phyloP scores from a whole-genome alignment of 2,329 filamentous ascomycete genomes.

The Fusarium denticulatum region DNA sequence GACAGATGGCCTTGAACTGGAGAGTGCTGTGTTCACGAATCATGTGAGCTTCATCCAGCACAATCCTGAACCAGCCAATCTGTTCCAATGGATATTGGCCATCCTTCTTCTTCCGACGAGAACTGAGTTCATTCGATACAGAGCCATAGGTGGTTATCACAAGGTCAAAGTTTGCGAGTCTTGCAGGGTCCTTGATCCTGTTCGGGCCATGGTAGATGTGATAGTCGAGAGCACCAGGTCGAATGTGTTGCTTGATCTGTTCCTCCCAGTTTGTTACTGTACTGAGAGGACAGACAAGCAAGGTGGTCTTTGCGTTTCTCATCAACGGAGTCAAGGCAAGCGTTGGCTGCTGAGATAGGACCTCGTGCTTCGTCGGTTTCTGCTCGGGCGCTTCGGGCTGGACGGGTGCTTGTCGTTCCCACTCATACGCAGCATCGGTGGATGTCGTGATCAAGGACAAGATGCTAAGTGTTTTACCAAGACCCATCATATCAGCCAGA shows the following conservation, averaged over 20 bases:
- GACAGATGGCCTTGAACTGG: constrained; percentile 86
- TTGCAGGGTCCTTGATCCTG: constrained; percentile 73
- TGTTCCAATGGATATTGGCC: constrained; percentile 74
- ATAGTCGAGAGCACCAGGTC: constrained; percentile 70
- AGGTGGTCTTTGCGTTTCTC: constrained; percentile 79
- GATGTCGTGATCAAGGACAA: constrained; percentile 79
- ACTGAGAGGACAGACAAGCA: constrained; percentile 89
- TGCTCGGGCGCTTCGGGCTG: constrained; percentile 58
- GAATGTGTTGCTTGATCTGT: constrained; percentile 86
- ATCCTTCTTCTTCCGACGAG: constrained; percentile 68
- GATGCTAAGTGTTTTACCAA: constrained; percentile 89
- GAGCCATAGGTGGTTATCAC: constrained; percentile 95
- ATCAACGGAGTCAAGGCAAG: constrained; percentile 63
- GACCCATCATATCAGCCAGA: constrained; percentile 86
- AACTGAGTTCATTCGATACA: constrained; percentile 79
- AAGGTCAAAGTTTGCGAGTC: constrained; percentile 79
- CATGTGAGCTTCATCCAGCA: constrained; percentile 93
- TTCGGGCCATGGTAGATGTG: constrained; percentile 89
- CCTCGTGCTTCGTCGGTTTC: constrained; percentile 48
- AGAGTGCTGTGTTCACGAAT: constrained; percentile 87
- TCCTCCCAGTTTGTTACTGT: constrained; percentile 95
- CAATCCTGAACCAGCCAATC: constrained; percentile 92
- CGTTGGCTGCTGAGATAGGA: constrained; percentile 49
- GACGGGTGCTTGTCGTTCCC: constrained; percentile 64
- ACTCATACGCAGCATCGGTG: constrained; percentile 68